phyloP scores from a whole-genome alignment of 2,329 filamentous ascomycete species.

The Alternaria solani region DNA sequence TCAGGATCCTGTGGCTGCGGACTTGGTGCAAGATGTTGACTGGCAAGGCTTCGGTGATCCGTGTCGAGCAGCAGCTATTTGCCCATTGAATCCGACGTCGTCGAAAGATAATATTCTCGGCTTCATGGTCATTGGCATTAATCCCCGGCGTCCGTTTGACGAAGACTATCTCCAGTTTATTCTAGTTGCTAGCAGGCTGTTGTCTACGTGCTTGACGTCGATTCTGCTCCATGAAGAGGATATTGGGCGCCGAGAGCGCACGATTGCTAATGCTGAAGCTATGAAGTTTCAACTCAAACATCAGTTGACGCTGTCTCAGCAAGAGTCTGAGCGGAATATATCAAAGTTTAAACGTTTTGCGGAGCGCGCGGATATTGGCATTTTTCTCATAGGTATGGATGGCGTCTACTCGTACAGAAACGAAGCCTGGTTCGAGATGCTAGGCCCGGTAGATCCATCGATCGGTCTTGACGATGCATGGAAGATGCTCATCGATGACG shows the following conservation, averaged over 20 bases:
- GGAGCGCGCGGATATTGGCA: slow-evolving; percentile 51
- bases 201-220: slow-evolving; percentile 51
- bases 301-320: slow-evolving; percentile 36
- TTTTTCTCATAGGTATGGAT: slow-evolving; percentile 50
- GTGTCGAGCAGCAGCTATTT: slow-evolving; percentile 45
- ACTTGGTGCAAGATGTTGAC: slow-evolving; percentile 39
- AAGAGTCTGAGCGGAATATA: slow-evolving; percentile 44
- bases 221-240: slow-evolving; percentile 52
- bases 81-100: slow-evolving; percentile 48
- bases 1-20: slow-evolving; percentile 34
- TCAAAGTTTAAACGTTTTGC: slow-evolving; percentile 52
- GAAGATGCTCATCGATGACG: slow-evolving; percentile 27
- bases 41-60: slow-evolving; percentile 48
- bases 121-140: slow-evolving; percentile 52
- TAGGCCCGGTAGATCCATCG: slow-evolving; percentile 23
- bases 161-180: slow-evolving; percentile 52
- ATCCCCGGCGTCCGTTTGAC: slow-evolving; percentile 50
- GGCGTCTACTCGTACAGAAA: slow-evolving; percentile 53
- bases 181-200: slow-evolving; percentile 44
- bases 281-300: slow-evolving; percentile 48
- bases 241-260: slow-evolving; percentile 46
- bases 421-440: slow-evolving; percentile 50
- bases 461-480: slow-evolving; percentile 31
- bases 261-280: slow-evolving; percentile 45
- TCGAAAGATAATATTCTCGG: slow-evolving; percentile 47